phyloP scores from a whole-genome alignment of 2,329 filamentous ascomycete genomes.

The Fusarium brachygibbosum region DNA sequence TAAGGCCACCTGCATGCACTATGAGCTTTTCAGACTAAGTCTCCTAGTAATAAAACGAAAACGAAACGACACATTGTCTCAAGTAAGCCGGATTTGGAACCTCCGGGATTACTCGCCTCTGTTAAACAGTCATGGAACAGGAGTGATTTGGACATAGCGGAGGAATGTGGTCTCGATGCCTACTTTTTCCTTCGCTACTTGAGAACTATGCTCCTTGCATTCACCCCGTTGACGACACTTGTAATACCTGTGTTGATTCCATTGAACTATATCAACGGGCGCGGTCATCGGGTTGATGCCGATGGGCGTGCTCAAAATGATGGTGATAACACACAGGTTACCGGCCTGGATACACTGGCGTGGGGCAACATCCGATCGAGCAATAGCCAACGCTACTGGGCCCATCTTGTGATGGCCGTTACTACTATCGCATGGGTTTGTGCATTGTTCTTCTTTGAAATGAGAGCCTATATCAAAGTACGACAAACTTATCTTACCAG shows the following conservation, averaged over 20 bases:
- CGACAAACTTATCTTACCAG: constrained; percentile 95
- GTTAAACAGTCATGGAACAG: constrained; percentile 73
- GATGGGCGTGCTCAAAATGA: constrained; percentile 53
- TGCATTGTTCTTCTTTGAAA: constrained; percentile 86
- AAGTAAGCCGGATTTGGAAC: neutral
- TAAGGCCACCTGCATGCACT: constrained; percentile 59
- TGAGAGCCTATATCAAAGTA: constrained; percentile 90
- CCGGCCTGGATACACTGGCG: constrained; percentile 83
- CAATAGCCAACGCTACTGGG: constrained; percentile 81
- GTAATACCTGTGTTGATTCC: constrained; percentile 89
- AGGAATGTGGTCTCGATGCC: constrained; percentile 94
- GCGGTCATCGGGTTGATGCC: constrained; percentile 65
- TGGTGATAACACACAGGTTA: constrained; percentile 50
- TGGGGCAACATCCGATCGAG: constrained; percentile 83
- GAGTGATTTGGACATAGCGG: constrained; percentile 84
- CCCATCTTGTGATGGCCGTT: constrained; percentile 86
- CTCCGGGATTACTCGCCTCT: neutral
- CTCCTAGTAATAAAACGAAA: constrained; percentile 76
- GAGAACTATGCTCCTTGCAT: constrained; percentile 84
- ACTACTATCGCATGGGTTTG: constrained; percentile 85
- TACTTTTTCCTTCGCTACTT: constrained; percentile 97
- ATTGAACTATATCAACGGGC: constrained; percentile 81
- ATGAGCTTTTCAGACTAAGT: neutral
- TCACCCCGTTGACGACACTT: constrained; percentile 82
- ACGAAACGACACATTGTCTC: constrained; percentile 71